A percentile compares a stretch with the other conserved stretches of the same genome.
These are phyloP conservation scores for Stephanocyclus meneghinianus DNA, from an alignment of 352 stramenopile species.

Conservation along the genomic window DNA sequence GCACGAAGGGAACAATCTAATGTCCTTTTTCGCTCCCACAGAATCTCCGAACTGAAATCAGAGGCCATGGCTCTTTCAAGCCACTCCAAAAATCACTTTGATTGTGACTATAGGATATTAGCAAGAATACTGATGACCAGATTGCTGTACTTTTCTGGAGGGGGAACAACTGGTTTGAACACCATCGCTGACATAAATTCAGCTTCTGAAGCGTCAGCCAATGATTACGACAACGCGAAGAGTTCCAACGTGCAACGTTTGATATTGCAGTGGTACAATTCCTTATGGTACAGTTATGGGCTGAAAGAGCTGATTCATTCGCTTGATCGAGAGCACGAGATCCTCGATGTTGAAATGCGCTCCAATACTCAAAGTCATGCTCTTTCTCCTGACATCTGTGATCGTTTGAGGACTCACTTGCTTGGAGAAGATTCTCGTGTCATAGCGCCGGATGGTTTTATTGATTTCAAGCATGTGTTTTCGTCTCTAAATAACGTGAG, in stretches of 20 bases:
- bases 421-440: conserved; percentile 38
- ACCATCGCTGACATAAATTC: not conserved
- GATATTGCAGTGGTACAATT: conserved; percentile 52
- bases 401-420: conserved; percentile 27
- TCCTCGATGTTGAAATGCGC: not conserved
- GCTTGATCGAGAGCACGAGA: conserved; percentile 11
- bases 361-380: conserved; percentile 23
- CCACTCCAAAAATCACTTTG: not conserved
- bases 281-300: conserved; percentile 71
- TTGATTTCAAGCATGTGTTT: conserved; percentile 61
- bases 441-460: conserved; percentile 42
- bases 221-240: conserved; percentile 14
- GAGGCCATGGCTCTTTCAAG: conserved; percentile 45
- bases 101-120: not conserved
- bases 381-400: conserved; percentile 43
- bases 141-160: conserved; percentile 74
- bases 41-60: conserved; percentile 61
- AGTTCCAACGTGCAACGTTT: conserved; percentile 1
- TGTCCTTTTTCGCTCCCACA: conserved; percentile 67
- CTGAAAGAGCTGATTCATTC: conserved; percentile 37
- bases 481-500: conserved; percentile 27
- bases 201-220: not conserved
- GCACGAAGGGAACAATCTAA: conserved; percentile 70
- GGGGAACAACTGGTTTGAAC: conserved; percentile 66
- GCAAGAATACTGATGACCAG: conserved; percentile 40